Base-by-base conservation (phyloP, 2,329 filamentous ascomycete species). In the Pseudomassariella vexata region DNA sequence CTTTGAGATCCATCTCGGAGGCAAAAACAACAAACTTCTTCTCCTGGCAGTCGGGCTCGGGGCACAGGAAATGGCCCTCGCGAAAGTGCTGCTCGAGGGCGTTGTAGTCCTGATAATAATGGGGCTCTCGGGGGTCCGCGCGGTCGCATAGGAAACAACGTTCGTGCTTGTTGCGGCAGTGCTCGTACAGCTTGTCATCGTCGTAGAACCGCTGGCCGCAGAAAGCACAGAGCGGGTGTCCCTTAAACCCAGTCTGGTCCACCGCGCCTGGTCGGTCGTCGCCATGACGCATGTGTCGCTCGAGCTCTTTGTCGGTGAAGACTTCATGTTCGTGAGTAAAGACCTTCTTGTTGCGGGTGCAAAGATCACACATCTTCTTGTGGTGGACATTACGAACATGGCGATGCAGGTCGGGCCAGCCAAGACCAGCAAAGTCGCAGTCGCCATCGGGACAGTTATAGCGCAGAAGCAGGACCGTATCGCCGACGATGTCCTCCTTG, bases 21-120 rank as follows among this genome's bases (percentile, higher is more conserved):
- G 87, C 86, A 47, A 98, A 98, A 1, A 96, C 92, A 19, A 96
- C 84, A 53, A 96, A 95, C 55, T 95, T 96, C 73, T 95, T 95
- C 47, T 96, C 92, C 51, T 92, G 56, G 50, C 92, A 98, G 52
- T 95, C 89, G 33, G 74, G 70, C 48, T 98, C 88, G 6, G 76
- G 59, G 52, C 92, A 98, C 1, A 89, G 64, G 51, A 81, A 95
- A 57, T 98, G 92, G 36, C 92, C 88, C 45, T 81, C 81, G 41
- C 76, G 73, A 55, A 96, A 96, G 59, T 98, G 92, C 22, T 79
- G 66, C 52, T 94, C 88, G 3, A 98, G 67, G 1, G 84, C 76
- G 44, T 89, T 75, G 59, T 95, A 96, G 62, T 98, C 79, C 38
- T 84, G 68, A 55, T 86, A 98, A 55, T 98, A 98, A 51, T 95